phyloP scores from a whole-genome alignment of 1,139 yeast genomes.

The Meyerozyma elateridarum region DNA sequence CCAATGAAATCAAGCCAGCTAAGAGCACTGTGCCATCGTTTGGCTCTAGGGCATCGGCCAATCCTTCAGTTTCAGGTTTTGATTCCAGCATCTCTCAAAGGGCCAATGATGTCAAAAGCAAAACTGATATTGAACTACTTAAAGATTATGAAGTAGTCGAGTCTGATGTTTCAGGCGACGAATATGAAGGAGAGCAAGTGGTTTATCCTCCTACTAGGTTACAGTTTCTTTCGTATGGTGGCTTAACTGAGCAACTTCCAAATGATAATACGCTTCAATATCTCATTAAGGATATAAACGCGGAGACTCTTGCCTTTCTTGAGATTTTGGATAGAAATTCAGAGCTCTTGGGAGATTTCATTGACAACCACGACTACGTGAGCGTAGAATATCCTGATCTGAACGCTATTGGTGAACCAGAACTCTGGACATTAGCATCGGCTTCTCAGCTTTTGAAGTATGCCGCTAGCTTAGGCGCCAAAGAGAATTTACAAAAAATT shows the following conservation, averaged over 20 bases:
- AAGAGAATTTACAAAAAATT: not conserved
- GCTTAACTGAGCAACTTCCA: not conserved
- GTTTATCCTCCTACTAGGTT: not conserved
- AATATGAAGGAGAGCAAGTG: too few species aligned
- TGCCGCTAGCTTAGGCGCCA: too few species aligned
- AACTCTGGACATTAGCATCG: not conserved
- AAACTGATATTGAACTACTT: too few species aligned
- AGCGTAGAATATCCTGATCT: too few species aligned
- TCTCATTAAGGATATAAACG: not conserved
- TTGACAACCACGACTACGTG: not conserved
- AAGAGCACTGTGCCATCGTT: too few species aligned
- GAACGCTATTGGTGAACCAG: not conserved
- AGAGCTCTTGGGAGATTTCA: not conserved
- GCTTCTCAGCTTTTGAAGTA: not conserved
- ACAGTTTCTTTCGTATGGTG: conserved; percentile 1
- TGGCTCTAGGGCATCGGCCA: too few species aligned
- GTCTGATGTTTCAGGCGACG: too few species aligned
- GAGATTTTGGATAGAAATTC: not conserved
- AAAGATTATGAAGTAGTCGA: conserved; percentile 1
- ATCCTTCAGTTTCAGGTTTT: too few species aligned
- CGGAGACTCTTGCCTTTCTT: not conserved
- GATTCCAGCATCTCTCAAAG: too few species aligned
- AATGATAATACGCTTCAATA: not conserved
- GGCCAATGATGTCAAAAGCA: too few species aligned
- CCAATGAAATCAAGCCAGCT: too few species aligned